Conservation (phyloP, 306 rosid genomes). For the Ceratonia siliqua region DNA sequence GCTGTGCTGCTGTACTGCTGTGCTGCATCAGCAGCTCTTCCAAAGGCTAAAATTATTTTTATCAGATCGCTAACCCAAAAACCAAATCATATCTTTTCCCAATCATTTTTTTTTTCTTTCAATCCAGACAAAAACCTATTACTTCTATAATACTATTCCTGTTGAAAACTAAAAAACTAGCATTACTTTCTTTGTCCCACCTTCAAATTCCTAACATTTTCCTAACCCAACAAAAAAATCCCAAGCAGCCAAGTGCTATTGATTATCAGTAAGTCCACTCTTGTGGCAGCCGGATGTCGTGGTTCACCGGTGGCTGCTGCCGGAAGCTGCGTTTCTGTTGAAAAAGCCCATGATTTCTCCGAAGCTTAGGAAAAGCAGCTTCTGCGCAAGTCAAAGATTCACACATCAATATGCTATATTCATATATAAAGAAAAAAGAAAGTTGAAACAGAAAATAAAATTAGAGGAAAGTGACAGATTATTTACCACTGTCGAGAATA, state of each 20-base stretch:
- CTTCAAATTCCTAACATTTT: constrained; percentile 15
- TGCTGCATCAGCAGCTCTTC: background rate
- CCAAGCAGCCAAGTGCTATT: background rate
- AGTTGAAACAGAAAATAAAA: background rate
- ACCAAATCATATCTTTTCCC: background rate
- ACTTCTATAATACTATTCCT: constrained; percentile 37
- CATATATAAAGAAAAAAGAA: too few species aligned
- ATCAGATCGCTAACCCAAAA: background rate
- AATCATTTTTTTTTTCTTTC: background rate
- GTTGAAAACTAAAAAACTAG: constrained; percentile 13
- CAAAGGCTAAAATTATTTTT: constrained; percentile 35
- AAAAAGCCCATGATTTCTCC: constrained; percentile 25
- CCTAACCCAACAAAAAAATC: constrained; percentile 15
- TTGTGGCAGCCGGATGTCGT: constrained; percentile 71
- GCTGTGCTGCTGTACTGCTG: background rate
- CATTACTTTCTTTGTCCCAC: constrained; percentile 13
- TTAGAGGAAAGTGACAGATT: background rate
- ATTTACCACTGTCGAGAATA: constrained; percentile 47
- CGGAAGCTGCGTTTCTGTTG: constrained; percentile 47
- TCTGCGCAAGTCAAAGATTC: constrained; percentile 39
- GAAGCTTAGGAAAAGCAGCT: constrained; percentile 33
- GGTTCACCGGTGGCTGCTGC: constrained; percentile 44
- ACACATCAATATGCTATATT: background rate
- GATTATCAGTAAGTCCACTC: constrained; percentile 76
- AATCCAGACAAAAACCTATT: constrained; percentile 33